Percentiles rank a stretch among this genome's conserved stretches.
Evolutionary conservation across 1,139 yeast genomes (phyloP).

Genomic region (Suhomyces maxii): DNA sequence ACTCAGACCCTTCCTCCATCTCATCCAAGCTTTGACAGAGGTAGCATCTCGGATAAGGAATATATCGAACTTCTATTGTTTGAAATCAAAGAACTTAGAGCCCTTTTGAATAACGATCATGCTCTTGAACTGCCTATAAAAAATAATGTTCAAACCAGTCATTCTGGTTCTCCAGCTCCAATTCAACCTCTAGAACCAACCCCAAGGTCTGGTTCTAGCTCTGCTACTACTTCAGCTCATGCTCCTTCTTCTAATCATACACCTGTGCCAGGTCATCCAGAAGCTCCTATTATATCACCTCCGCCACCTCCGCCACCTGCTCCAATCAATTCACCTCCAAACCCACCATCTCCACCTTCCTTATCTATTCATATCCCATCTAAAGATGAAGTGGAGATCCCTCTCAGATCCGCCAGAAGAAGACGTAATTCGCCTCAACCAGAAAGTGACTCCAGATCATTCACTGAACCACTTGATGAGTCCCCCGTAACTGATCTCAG

Average conservation of each 20-base stretch:
- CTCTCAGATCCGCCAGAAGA: slow-evolving; percentile 23
- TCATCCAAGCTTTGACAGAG: slow-evolving; percentile 37
- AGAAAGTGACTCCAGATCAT: not conserved
- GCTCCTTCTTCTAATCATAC: not conserved
- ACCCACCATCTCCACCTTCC: not conserved
- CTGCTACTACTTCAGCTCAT: no score
- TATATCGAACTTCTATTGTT: slow-evolving; percentile 38
- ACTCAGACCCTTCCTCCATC: slow-evolving; percentile 29
- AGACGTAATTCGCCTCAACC: slow-evolving; percentile 12
- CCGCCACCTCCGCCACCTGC: not conserved
- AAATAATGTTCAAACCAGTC: not conserved
- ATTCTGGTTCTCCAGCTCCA: not conserved
- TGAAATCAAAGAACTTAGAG: slow-evolving; percentile 38
- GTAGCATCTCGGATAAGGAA: slow-evolving; percentile 29
- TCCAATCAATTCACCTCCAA: not conserved
- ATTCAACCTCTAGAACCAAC: not conserved
- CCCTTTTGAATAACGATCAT: slow-evolving; percentile 1
- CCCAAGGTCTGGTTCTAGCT: no score
- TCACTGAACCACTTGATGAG: not conserved
- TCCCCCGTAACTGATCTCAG: no score
- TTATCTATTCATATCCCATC: not conserved
- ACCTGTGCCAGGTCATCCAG: not conserved
- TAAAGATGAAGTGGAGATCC: slow-evolving; percentile 15
- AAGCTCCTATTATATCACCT: not conserved
- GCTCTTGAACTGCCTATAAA: not conserved